Percentiles rank a stretch among this genome's conserved stretches.
Evolutionary conservation across 2,329 filamentous ascomycete species (phyloP).

Genomic region (Alternaria rosae): DNA sequence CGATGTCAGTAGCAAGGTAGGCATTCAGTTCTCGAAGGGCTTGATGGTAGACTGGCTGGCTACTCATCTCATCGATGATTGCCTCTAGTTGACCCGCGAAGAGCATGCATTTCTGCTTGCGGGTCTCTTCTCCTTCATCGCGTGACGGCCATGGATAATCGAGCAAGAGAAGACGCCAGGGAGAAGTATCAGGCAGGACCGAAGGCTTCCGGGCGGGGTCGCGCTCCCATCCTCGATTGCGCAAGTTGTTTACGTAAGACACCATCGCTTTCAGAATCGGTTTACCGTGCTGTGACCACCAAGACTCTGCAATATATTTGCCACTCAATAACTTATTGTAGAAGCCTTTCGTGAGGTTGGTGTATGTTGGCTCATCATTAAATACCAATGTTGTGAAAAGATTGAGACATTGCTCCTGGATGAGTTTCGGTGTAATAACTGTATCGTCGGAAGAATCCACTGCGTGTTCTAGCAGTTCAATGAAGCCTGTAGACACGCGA

Average conservation of each 20-base stretch:
- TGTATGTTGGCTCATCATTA: slow-evolving; percentile 16
- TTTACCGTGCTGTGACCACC: slow-evolving; percentile 22
- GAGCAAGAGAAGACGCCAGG: slow-evolving; percentile 35
- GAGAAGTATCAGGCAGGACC: slow-evolving; percentile 36
- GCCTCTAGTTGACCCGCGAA: slow-evolving; percentile 26
- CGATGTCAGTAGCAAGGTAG: slow-evolving; percentile 4
- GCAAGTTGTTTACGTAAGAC: slow-evolving; percentile 24
- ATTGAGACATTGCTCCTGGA: slow-evolving; percentile 26
- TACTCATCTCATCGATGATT: slow-evolving; percentile 22
- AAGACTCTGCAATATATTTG: slow-evolving; percentile 2
- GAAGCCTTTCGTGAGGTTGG: background rate
- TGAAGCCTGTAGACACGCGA: background rate
- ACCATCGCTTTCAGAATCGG: slow-evolving; percentile 30
- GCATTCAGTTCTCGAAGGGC: slow-evolving; percentile 17
- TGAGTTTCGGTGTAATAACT: slow-evolving; percentile 18
- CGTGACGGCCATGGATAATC: slow-evolving; percentile 22
- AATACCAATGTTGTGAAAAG: slow-evolving; percentile 23
- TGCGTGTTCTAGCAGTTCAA: slow-evolving; percentile 1
- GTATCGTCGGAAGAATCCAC: background rate
- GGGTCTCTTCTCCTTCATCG: background rate
- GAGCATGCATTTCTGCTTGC: slow-evolving; percentile 20
- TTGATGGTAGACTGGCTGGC: slow-evolving; percentile 22
- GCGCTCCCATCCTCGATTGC: slow-evolving; percentile 33
- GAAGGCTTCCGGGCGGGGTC: slow-evolving; percentile 21
- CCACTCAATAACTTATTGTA: background rate